These are phyloP conservation scores for Cynanchum wilfordii DNA, from an alignment of 257 asterid genomes.

Conservation along the genomic window DNA sequence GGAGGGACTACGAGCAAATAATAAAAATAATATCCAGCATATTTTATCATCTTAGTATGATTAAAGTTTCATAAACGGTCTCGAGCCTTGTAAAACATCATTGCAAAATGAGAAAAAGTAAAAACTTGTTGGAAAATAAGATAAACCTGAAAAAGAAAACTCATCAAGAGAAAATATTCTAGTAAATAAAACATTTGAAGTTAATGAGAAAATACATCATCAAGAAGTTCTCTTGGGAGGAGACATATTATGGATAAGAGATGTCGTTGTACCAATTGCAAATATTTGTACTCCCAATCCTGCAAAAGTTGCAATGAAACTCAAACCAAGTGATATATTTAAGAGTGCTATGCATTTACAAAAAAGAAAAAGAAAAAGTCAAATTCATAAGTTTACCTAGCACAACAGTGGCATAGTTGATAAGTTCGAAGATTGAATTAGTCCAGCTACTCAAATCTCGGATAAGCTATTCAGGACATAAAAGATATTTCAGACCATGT, in stretches of 20 bases:
- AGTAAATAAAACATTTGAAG: background rate
- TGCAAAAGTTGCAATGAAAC: conserved; percentile 21
- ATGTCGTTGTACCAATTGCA: conserved; percentile 29
- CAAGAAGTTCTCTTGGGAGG: conserved; percentile 78
- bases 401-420: conserved; percentile 33
- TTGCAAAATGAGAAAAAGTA: too few relatives aligned
- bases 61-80: background rate
- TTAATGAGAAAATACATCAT: conserved; percentile 9
- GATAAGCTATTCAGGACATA: conserved; percentile 35
- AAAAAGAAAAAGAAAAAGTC: background rate
- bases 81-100: background rate
- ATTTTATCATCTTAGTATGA: background rate
- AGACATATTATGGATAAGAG: conserved; percentile 73
- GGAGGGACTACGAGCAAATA: background rate
- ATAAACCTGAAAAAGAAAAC: background rate
- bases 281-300: conserved; percentile 46
- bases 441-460: conserved; percentile 44
- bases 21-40: background rate
- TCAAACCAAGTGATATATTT: background rate
- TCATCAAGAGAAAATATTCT: background rate
- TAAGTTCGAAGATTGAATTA: conserved; percentile 36
- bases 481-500: conserved; percentile 5
- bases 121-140: background rate
- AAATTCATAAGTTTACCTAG: conserved; percentile 43
- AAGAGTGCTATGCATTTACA: background rate